Conservation (phyloP, 495 filamentous ascomycete genomes). For the Aspergillus conjunctus region DNA sequence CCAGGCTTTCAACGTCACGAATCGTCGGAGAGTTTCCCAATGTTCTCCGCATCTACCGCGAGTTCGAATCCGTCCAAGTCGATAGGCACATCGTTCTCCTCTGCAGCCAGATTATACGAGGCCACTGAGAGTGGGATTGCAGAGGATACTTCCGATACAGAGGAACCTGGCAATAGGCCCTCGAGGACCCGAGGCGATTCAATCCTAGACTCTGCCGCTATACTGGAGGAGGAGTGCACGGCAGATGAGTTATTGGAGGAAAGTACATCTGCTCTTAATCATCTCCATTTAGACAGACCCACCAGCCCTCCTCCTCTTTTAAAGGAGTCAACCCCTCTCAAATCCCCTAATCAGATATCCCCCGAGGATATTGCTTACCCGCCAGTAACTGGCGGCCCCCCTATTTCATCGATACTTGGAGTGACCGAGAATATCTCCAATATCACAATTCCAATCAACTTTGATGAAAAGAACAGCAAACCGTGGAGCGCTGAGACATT, state of each 20-base stretch:
- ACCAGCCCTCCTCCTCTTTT: constrained; percentile 44
- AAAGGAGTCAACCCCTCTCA: constrained; percentile 41
- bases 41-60: constrained; percentile 78
- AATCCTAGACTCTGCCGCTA: constrained; percentile 21
- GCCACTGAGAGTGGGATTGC: constrained; percentile 15
- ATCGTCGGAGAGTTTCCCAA: constrained; percentile 78
- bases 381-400: not conserved
- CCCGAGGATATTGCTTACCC: constrained; percentile 6
- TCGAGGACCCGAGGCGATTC: constrained; percentile 27
- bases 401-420: constrained; percentile 21
- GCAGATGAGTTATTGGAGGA: constrained; percentile 31
- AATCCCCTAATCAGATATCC: constrained; percentile 18
- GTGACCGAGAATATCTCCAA: constrained; percentile 29
- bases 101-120: constrained; percentile 30
- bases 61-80: constrained; percentile 55
- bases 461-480: constrained; percentile 37
- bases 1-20: constrained; percentile 61
- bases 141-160: constrained; percentile 13
- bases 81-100: constrained; percentile 45
- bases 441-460: constrained; percentile 35
- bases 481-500: constrained; percentile 55
- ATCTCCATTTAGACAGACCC: constrained; percentile 44
- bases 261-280: constrained; percentile 23
- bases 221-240: constrained; percentile 27
- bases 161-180: constrained; percentile 18